These are phyloP conservation scores for Penicillium nucicola DNA, from an alignment of 495 filamentous ascomycete genomes.

Conservation along the genomic window DNA sequence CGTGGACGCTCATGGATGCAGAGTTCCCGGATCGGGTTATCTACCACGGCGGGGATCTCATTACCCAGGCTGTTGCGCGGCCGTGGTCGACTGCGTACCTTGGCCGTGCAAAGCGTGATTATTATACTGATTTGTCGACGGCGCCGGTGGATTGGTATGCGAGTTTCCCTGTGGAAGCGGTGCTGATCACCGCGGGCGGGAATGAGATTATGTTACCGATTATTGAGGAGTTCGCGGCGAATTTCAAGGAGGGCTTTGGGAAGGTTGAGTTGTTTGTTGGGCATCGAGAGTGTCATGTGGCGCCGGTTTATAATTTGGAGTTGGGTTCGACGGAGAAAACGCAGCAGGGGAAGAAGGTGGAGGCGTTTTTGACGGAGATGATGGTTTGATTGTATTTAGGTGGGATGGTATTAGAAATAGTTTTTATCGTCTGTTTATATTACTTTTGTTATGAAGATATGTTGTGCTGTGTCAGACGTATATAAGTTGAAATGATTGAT, in stretches of 20 bases:
- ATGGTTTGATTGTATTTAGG: neutral
- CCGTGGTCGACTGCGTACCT: conserved; percentile 52
- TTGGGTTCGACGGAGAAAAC: conserved; percentile 36
- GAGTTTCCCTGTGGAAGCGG: conserved; percentile 38
- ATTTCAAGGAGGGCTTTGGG: conserved; percentile 31
- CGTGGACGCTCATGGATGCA: conserved; percentile 53
- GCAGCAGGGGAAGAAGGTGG: conserved; percentile 36
- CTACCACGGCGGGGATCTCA: conserved; percentile 52
- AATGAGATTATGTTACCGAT: conserved; percentile 59
- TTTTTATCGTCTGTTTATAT: no score
- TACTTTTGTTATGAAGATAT: no score
- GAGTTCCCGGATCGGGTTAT: conserved; percentile 34
- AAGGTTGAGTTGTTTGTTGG: conserved; percentile 38
- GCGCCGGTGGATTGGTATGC: conserved; percentile 55
- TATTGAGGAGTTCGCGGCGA: conserved; percentile 49
- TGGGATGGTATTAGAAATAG: no score
- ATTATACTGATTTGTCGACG: conserved; percentile 51
- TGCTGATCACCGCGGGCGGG: conserved; percentile 54
- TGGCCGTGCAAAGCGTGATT: conserved; percentile 41
- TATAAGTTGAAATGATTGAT: no score
- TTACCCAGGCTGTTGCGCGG: conserved; percentile 36
- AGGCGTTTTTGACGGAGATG: conserved; percentile 28
- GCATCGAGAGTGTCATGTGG: conserved; percentile 40
- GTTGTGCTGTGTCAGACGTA: no score
- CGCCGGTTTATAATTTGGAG: conserved; percentile 41